phyloP scores from a whole-genome alignment of 2,329 filamentous ascomycete genomes.

The Canariomyces notabilis region DNA sequence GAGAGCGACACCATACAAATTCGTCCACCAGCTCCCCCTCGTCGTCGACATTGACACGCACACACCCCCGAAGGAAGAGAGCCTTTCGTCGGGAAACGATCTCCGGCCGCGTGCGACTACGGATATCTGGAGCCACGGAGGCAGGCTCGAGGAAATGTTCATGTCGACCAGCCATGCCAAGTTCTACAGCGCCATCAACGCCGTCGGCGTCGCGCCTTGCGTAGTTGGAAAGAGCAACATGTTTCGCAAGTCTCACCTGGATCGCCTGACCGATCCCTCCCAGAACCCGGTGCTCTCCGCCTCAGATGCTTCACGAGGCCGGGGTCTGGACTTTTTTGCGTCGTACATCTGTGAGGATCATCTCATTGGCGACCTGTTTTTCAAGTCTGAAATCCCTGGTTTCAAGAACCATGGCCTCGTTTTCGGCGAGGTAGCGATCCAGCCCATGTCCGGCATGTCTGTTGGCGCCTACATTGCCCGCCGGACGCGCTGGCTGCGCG shows the following conservation, averaged over 20 bases:
- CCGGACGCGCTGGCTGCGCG: constrained; percentile 83
- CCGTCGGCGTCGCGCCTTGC: constrained; percentile 83
- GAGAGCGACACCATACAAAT: constrained; percentile 64
- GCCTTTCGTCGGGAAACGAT: constrained; percentile 11
- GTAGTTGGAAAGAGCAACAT: constrained; percentile 97
- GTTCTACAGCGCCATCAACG: constrained; percentile 97
- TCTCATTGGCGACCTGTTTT: constrained; percentile 86
- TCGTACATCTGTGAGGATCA: constrained; percentile 98
- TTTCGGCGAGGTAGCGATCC: constrained; percentile 80
- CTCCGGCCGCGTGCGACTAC: not conserved
- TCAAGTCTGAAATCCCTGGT: constrained; percentile 61
- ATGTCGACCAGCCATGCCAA: constrained; percentile 92
- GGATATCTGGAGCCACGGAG: constrained; percentile 54
- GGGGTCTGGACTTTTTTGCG: constrained; percentile 87
- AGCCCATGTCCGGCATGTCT: constrained; percentile 81
- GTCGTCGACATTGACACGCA: constrained; percentile 64
- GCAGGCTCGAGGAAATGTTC: constrained; percentile 88
- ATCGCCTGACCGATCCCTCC: constrained; percentile 58
- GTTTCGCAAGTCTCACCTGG: constrained; percentile 88
- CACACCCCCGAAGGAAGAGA: constrained; percentile 11
- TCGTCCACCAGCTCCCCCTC: constrained; percentile 89
- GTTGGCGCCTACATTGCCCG: constrained; percentile 72
- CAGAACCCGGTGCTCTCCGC: constrained; percentile 40
- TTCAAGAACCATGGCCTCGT: constrained; percentile 78
- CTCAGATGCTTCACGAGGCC: constrained; percentile 40